Conservation (phyloP, 306 rosid species). For the Sindora glabra region DNA sequence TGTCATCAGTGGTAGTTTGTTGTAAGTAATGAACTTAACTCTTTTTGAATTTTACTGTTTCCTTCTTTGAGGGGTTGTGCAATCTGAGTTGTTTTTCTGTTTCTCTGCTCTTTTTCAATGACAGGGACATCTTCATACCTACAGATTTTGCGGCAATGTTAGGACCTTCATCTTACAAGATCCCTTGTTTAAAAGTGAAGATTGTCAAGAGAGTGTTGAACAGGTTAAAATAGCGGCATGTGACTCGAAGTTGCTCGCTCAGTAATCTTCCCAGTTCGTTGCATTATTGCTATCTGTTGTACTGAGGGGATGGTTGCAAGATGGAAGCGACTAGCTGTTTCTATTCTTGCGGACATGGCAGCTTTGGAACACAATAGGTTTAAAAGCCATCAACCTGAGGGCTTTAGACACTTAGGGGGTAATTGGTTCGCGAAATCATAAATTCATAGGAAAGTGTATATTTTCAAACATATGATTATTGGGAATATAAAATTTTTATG, state of each 20-base stretch:
- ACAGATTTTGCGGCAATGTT: conserved; percentile 90
- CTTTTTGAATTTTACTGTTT: background rate
- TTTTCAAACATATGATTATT: too few species aligned
- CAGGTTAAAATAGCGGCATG: conserved; percentile 92
- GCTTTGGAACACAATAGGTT: conserved; percentile 26
- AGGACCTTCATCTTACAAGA: conserved; percentile 92
- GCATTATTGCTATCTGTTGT: too few species aligned
- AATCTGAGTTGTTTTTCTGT: background rate
- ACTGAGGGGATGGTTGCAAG: conserved; percentile 17
- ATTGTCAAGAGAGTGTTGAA: conserved; percentile 49
- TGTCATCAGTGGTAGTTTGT: background rate
- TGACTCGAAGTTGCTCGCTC: conserved; percentile 83
- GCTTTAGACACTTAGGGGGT: too few species aligned
- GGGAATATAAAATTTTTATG: too few species aligned
- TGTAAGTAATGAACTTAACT: background rate
- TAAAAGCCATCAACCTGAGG: conserved; percentile 24
- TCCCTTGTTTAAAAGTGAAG: conserved; percentile 63
- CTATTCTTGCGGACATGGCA: conserved; percentile 26
- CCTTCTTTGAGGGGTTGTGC: background rate
- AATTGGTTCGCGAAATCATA: too few species aligned
- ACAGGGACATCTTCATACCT: conserved; percentile 98
- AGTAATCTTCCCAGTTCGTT: conserved; percentile 31
- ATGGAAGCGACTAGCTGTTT: conserved; percentile 4
- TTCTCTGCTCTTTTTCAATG: background rate
- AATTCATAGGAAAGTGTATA: too few species aligned